phyloP scores from a whole-genome alignment of 768 basidiomycete genomes.

The Suillus ampliporus region DNA sequence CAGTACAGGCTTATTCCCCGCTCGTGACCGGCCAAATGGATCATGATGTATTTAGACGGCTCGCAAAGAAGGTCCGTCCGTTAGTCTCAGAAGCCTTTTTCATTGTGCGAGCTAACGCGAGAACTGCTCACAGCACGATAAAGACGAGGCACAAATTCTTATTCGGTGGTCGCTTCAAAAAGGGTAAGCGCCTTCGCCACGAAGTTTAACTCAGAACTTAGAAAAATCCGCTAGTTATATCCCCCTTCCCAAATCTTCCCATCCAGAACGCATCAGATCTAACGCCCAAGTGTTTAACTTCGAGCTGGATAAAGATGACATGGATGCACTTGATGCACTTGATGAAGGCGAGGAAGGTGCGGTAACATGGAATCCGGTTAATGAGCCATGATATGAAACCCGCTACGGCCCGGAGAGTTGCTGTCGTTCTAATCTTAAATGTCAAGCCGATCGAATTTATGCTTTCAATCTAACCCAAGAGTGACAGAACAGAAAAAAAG shows the following conservation, averaged over 20 bases:
- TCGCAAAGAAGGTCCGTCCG: constrained; percentile 68
- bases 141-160: constrained; percentile 48
- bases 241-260: constrained; percentile 81
- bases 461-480: not conserved
- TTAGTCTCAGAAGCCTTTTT: constrained; percentile 3
- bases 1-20: constrained; percentile 76
- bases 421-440: not conserved
- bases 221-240: constrained; percentile 52
- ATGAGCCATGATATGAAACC: constrained; percentile 29
- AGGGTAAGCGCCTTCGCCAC: constrained; percentile 20
- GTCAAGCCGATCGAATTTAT: not conserved
- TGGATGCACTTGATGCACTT: constrained; percentile 64
- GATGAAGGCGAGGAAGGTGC: constrained; percentile 75
- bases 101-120: not conserved
- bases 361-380: constrained; percentile 83
- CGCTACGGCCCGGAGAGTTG: not conserved
- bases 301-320: constrained; percentile 64
- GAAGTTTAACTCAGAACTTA: constrained; percentile 3
- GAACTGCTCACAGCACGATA: constrained; percentile 29
- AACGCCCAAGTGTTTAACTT: constrained; percentile 82
- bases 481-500: not conserved
- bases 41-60: constrained; percentile 50
- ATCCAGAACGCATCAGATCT: constrained; percentile 65
- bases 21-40: constrained; percentile 63
- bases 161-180: constrained; percentile 59